Conservation (phyloP, 345 rosid species). For the Linum trigynum region DNA sequence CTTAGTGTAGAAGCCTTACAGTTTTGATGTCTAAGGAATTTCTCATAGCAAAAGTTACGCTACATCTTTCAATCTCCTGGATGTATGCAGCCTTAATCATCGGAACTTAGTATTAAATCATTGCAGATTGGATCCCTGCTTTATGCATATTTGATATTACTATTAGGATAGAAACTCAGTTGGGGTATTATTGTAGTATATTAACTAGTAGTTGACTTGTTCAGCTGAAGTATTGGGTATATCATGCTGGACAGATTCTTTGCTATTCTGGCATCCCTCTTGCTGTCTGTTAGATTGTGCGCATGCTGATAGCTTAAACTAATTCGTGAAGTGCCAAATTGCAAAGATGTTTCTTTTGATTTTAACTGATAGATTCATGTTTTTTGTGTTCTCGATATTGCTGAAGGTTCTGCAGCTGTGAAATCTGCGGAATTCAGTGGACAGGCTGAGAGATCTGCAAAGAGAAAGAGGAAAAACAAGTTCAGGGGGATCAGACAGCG, state of each 20-base stretch:
- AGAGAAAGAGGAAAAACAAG: slow-evolving; percentile 6
- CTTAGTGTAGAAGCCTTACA: not conserved
- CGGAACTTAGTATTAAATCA: not conserved
- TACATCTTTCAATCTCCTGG: not conserved
- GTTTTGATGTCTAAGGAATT: not conserved
- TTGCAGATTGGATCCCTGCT: not conserved
- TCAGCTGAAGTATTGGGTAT: no score
- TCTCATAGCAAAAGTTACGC: no score
- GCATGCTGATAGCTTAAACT: no score
- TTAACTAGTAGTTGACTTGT: no score
- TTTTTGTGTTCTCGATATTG: not conserved
- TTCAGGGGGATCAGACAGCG: slow-evolving; percentile 1
- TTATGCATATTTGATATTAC: no score
- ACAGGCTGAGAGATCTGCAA: not conserved
- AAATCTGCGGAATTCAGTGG: not conserved
- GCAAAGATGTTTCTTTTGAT: no score
- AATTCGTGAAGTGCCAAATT: not conserved
- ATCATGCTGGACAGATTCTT: no score
- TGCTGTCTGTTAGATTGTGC: no score
- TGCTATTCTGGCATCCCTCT: no score
- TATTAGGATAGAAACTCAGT: no score
- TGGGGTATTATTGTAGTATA: no score
- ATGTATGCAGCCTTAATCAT: not conserved
- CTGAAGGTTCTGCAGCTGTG: slow-evolving; percentile 1
- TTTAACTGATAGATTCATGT: not conserved